Evolutionary conservation across 768 basidiomycete species (phyloP), one percentile per base, ranked within the genome.

Genomic region (Piloderma croceum): DNA sequence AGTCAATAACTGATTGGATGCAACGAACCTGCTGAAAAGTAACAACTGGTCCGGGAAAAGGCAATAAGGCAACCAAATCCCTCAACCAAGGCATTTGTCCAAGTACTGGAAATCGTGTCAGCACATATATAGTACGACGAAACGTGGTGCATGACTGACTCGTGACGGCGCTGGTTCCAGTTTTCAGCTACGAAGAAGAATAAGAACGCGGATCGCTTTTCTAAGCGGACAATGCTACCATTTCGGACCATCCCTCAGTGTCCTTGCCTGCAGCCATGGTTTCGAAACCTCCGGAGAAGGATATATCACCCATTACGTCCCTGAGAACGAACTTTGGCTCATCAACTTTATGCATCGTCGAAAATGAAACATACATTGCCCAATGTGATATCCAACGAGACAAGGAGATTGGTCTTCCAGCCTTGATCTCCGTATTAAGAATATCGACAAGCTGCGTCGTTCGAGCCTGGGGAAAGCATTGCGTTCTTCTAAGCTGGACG

Each of bases 281-380:
- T 35, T 58, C 56, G 13, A 56, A 54, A 10, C 56, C 56, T 13
- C 55, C 56, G 18, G 52, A 53, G 37, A 58, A 58, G 5, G 46
- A 37, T 50, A 56, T 58, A 27, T 58, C 55, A 17, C 55, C 56
- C 48, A 56, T 58, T 3, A 46, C 39, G 34, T 56, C 56, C 37
- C 56, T 58, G 13, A 4, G 9, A 18, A 21, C 11, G 24, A n/a
- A n/a, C n/a, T 20, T 25, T 12, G 23, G 19, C 13, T 24, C 10
- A 10, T 10, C 10, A 31, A 19, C 15, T 27, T n/a, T 7, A 36
- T 20, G 18, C 22, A 19, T 12, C 32, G 5, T 12, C 4, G 24
- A 21, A 33, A 24, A 13, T n/a, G 10, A 11, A 12, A 39, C 46
- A 29, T 18, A 43, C 40, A 44, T 34, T 3, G 44, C n/a, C 23